phyloP scores from a whole-genome alignment of 2,329 filamentous ascomycete genomes.

The Pestalotiopsis sp. region DNA sequence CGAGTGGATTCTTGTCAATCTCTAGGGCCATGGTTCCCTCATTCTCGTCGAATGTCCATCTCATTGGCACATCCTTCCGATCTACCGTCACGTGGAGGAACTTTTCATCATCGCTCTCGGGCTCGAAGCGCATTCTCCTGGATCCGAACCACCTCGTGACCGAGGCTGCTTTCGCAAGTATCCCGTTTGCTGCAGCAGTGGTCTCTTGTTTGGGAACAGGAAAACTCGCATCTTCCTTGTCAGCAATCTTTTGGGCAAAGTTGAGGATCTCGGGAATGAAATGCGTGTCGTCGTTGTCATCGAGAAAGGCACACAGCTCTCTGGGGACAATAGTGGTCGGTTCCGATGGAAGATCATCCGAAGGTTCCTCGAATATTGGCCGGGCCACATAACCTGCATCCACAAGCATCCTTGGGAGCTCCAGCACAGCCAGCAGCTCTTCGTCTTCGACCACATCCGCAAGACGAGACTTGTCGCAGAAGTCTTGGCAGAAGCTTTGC shows the following conservation, averaged over 20 bases:
- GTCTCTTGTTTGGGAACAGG: neutral
- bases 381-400: neutral
- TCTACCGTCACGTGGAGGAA: neutral
- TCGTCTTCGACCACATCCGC: neutral
- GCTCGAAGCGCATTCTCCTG: neutral
- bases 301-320: neutral
- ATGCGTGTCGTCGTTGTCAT: neutral
- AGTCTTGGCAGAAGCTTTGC: neutral
- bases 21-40: neutral
- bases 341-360: neutral
- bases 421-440: neutral
- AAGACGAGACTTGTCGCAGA: neutral
- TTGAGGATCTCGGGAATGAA: neutral
- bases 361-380: neutral
- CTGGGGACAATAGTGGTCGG: neutral
- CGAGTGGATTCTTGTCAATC: neutral
- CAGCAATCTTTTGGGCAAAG: neutral
- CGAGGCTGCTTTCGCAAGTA: neutral
- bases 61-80: neutral
- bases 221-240: neutral
- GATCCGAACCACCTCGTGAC: neutral
- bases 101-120: neutral
- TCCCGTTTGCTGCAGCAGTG: neutral
- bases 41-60: neutral
- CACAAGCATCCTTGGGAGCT: neutral